Conservation (phyloP, 768 basidiomycete genomes). For the Phylloporus arenicola region DNA sequence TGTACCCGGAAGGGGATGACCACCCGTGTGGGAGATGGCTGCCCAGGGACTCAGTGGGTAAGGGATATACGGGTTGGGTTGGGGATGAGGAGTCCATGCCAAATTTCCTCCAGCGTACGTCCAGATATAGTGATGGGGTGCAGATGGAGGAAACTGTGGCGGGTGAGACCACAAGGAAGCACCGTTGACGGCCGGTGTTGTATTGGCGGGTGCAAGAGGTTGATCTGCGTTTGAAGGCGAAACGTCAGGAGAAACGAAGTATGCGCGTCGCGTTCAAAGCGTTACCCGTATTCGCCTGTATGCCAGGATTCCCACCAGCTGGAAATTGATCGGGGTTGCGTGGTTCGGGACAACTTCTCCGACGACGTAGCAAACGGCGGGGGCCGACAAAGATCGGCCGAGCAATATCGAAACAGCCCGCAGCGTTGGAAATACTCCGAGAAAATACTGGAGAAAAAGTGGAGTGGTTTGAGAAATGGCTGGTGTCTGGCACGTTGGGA, state of each 20-base stretch:
- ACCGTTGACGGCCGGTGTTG: background rate
- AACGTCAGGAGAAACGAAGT: constrained; percentile 1
- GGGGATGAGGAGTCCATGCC: constrained; percentile 25
- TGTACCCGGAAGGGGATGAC: constrained; percentile 20
- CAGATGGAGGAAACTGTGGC: constrained; percentile 10
- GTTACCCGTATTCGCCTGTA: constrained; percentile 18
- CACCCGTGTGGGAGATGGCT: constrained; percentile 16
- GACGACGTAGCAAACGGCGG: constrained; percentile 5
- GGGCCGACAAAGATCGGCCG: constrained; percentile 15
- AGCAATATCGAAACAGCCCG: background rate
- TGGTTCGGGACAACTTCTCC: constrained; percentile 2
- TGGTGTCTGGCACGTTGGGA: constrained; percentile 4
- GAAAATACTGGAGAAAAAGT: constrained; percentile 21
- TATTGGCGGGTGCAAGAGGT: background rate
- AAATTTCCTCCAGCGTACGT: constrained; percentile 20
- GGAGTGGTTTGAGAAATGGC: constrained; percentile 12
- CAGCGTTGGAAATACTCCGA: background rate
- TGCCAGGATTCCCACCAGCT: constrained; percentile 16
- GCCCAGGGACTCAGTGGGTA: constrained; percentile 13
- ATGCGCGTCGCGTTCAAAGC: background rate
- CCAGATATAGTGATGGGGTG: constrained; percentile 23
- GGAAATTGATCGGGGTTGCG: constrained; percentile 14
- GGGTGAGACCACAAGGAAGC: constrained; percentile 1
- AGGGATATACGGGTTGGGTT: constrained; percentile 6
- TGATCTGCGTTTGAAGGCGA: constrained; percentile 5